Evolutionary conservation across 371 early-diverging fungal genomes (phyloP).

Genomic region (Mucor irregularis): DNA sequence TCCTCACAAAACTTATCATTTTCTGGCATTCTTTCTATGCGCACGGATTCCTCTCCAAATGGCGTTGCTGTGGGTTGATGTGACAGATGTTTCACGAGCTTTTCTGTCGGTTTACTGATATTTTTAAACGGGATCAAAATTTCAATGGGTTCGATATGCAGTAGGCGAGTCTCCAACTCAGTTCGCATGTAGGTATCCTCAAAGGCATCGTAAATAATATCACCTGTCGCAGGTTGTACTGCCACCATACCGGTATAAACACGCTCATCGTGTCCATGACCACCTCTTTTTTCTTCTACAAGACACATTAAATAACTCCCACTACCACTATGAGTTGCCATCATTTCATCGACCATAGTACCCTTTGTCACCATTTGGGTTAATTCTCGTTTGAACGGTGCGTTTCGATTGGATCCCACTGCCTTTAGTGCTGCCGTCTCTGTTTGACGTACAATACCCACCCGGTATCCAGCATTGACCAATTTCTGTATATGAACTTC

Average conservation of each 20-base stretch:
- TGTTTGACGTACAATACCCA: constrained; percentile 83
- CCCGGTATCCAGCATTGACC: constrained; percentile 81
- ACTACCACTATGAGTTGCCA: constrained; percentile 22
- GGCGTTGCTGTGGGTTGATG: constrained; percentile 22
- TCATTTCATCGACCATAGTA: constrained; percentile 77
- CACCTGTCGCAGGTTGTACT: constrained; percentile 74
- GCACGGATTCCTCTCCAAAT: constrained; percentile 37
- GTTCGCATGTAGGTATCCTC: constrained; percentile 67
- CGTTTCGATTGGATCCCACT: constrained; percentile 66
- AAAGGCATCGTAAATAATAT: constrained; percentile 76
- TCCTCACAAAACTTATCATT: constrained; percentile 41
- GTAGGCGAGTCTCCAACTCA: constrained; percentile 78
- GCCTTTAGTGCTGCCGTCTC: constrained; percentile 89
- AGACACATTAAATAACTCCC: constrained; percentile 57
- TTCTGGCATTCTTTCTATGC: constrained; percentile 61
- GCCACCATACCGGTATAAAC: constrained; percentile 58
- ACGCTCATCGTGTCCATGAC: constrained; percentile 48
- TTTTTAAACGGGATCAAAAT: constrained; percentile 58
- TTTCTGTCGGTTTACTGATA: constrained; percentile 57
- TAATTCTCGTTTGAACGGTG: constrained; percentile 76
- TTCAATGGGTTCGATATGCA: constrained; percentile 79
- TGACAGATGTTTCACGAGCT: constrained; percentile 45
- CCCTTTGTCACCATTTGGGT: constrained; percentile 78
- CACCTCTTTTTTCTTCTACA: constrained; percentile 56
- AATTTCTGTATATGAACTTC: constrained; percentile 75